These are phyloP conservation scores for Backusella luteola DNA, from an alignment of 192 early-diverging fungal species.

Conservation along the genomic window DNA sequence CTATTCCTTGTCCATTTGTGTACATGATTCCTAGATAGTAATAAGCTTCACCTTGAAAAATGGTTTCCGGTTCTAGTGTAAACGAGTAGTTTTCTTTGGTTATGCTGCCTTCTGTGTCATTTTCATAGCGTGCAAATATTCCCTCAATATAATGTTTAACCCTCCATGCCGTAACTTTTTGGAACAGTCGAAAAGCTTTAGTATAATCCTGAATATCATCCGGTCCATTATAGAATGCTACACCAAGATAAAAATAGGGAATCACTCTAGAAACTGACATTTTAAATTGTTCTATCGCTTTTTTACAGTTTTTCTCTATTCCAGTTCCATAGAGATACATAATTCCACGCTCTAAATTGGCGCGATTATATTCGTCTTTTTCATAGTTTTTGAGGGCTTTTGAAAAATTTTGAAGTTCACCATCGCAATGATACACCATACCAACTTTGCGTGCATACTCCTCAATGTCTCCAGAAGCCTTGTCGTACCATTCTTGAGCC, in stretches of 20 bases:
- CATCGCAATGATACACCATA: neutral
- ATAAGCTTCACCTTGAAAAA: neutral
- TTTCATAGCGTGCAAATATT: neutral
- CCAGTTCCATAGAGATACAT: neutral
- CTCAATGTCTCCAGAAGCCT: neutral
- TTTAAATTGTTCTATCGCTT: neutral
- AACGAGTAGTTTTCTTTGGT: neutral
- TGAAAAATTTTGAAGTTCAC: neutral
- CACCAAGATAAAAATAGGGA: neutral
- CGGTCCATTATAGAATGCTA: neutral
- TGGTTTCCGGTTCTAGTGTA: neutral
- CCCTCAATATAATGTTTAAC: neutral
- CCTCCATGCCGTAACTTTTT: neutral
- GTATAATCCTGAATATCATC: neutral
- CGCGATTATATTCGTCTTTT: neutral
- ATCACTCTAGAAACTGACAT: rapidly evolving
- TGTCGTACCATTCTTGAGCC: neutral
- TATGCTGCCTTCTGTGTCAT: neutral
- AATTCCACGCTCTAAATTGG: neutral
- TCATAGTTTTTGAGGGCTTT: neutral
- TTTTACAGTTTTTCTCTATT: neutral
- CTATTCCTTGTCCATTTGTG: neutral
- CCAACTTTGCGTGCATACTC: neutral
- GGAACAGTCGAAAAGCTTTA: neutral
- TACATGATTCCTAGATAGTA: neutral